Evolutionary conservation across 2,329 filamentous ascomycete species (phyloP).

Genomic region (Fusarium buharicum): DNA sequence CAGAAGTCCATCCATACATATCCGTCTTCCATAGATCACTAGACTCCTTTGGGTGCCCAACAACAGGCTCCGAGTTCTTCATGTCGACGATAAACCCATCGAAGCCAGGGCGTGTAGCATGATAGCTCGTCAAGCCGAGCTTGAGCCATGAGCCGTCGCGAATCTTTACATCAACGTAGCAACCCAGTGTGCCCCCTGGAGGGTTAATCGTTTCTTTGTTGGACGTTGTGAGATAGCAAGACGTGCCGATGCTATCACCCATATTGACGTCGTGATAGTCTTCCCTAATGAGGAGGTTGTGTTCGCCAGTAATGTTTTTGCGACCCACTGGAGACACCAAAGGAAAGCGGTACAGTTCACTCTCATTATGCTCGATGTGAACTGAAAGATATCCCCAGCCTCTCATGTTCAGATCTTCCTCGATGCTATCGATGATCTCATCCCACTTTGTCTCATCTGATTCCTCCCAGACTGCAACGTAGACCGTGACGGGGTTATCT

Average conservation of each 20-base stretch:
- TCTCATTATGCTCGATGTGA: slow-evolving; percentile 7
- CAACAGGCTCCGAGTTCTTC: too few species aligned
- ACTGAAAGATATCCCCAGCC: neutral
- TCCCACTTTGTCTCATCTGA: slow-evolving; percentile 12
- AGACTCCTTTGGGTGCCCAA: neutral
- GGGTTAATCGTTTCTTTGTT: neutral
- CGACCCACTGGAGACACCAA: too few species aligned
- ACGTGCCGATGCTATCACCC: neutral
- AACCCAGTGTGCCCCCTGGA: neutral
- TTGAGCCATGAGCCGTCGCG: neutral
- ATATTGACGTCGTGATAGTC: neutral
- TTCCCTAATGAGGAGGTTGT: neutral
- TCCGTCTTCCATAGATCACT: neutral
- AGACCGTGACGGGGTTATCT: neutral
- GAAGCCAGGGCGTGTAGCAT: neutral
- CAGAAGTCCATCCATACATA: neutral
- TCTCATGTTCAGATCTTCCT: neutral
- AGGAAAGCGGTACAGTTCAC: too few species aligned
- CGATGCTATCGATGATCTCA: neutral
- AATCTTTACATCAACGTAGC: slow-evolving; percentile 4
- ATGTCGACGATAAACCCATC: neutral
- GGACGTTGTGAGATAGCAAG: neutral
- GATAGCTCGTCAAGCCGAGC: slow-evolving; percentile 1
- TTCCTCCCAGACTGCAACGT: neutral
- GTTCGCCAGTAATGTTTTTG: neutral